Base-by-base conservation (phyloP, 163 green algal species). In the Chlorella variabilis region DNA sequence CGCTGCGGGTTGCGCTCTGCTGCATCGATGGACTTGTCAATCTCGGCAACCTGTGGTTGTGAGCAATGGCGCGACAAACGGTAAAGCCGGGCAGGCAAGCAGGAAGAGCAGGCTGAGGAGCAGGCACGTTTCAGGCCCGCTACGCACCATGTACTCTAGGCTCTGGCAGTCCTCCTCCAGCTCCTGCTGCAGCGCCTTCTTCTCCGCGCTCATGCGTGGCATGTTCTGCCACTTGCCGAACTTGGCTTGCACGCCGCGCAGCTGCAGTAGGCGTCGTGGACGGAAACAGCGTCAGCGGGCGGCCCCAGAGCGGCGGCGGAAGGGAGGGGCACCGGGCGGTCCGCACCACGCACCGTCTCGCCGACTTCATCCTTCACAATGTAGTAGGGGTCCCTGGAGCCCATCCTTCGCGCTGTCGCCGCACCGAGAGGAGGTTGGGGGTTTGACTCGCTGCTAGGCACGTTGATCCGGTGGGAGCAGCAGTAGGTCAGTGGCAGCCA, bases 1-100 rank as follows among this genome's bases (percentile, higher is more conserved):
- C 91, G 83, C 29, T 70, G 31, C 61, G 91, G 90, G 69, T 95
- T 91, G 58, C 86, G 82, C 54, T 95, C 91, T 29, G 91, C 89
- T 23, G 94, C 87, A 41, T 90, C 83, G n/a, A 96, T 83, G 2
- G 81, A 82, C 38, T 80, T 83, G 42, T 86, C 75, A 38, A 80
- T 86, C 33, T 82, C 73, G 0, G 59, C 33, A 3, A 75, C 15
- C 70, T 83, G 59, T 23, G 29, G 65, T 20, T 18, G 36, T 18
- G 61, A 69, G 61, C 39, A 21, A 25, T 23, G 61, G 61, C 56
- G 56, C 56, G 56, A 65, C 7, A 9, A 65, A 65, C 56, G n/a
- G n/a, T n/a, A n/a, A n/a, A n/a, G n/a, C n/a, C n/a, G n/a, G n/a
- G n/a, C n/a, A n/a, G n/a, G n/a, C n/a, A n/a, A n/a, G n/a, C n/a